phyloP scores from a whole-genome alignment of 768 basidiomycete species.

The Harrya chromipes region DNA sequence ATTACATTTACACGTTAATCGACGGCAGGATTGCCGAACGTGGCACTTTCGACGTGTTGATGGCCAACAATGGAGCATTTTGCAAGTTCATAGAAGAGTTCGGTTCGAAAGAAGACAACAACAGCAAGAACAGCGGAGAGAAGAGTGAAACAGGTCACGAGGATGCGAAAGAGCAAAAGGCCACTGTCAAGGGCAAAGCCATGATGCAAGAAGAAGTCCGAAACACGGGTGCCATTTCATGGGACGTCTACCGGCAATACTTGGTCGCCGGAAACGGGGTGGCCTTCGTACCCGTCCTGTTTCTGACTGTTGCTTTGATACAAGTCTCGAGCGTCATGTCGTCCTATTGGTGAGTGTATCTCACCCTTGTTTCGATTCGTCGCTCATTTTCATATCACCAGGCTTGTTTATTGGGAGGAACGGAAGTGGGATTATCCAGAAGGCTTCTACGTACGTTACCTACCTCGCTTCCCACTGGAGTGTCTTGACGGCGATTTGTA shows the following conservation, averaged over 20 bases:
- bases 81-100: constrained; percentile 74
- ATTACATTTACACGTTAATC: constrained; percentile 77
- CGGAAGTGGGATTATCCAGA: constrained; percentile 55
- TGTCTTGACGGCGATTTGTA: constrained; percentile 25
- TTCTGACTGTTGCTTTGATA: constrained; percentile 57
- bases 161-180: constrained; percentile 35
- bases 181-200: constrained; percentile 40
- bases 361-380: not conserved
- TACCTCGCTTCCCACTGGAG: constrained; percentile 27
- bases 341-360: constrained; percentile 61
- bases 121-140: constrained; percentile 38
- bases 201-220: constrained; percentile 87
- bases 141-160: constrained; percentile 27
- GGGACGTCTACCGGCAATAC: constrained; percentile 46
- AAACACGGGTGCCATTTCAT: constrained; percentile 57
- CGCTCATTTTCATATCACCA: constrained; percentile 17
- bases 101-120: constrained; percentile 53
- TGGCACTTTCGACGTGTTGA: constrained; percentile 75
- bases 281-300: constrained; percentile 61
- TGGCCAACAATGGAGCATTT: constrained; percentile 63
- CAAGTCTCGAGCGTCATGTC: constrained; percentile 72
- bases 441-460: constrained; percentile 65
- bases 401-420: constrained; percentile 72
- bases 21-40: constrained; percentile 78
- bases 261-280: constrained; percentile 65